A percentile compares a stretch with the other conserved stretches of the same genome.
phyloP scores from a whole-genome alignment of 2,329 filamentous ascomycete genomes.

The Cytospora chrysosperma region DNA sequence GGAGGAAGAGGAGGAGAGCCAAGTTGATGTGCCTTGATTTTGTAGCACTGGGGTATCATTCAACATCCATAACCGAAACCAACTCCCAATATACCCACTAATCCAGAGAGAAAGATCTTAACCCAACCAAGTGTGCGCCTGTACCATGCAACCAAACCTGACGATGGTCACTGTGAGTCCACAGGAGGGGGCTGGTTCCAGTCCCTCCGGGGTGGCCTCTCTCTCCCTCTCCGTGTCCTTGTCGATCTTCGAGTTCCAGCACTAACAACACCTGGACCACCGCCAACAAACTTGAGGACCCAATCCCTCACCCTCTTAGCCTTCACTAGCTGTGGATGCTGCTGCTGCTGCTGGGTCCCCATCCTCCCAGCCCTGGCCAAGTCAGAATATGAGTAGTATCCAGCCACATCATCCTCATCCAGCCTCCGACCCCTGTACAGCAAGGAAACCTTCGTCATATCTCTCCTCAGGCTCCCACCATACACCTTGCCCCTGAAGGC shows the following conservation, averaged over 20 bases:
- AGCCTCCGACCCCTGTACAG: conserved; percentile 55
- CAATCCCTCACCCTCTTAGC: conserved; percentile 70
- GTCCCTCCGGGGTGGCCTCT: conserved; percentile 12
- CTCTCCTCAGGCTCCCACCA: conserved; percentile 74
- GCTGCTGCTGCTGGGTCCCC: conserved; percentile 18
- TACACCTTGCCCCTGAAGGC: conserved; percentile 77
- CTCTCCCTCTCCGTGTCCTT: conserved; percentile 30
- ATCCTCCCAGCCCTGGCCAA: conserved; percentile 38
- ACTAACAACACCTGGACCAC: conserved; percentile 28
- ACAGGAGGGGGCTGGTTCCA: conserved; percentile 23
- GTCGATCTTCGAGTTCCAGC: conserved; percentile 26
- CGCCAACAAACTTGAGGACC: conserved; percentile 68
- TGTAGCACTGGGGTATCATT: background rate
- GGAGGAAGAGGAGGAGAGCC: background rate
- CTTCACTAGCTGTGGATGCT: conserved; percentile 58
- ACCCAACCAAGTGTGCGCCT: background rate
- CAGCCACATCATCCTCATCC: conserved; percentile 51
- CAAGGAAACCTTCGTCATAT: conserved; percentile 67
- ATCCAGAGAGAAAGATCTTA: background rate
- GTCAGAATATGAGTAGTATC: conserved; percentile 55
- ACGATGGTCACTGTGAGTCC: conserved; percentile 14
- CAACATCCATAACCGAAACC: background rate
- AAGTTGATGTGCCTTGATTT: background rate
- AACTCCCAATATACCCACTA: background rate
- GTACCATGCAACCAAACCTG: background rate